Evolutionary conservation across 768 basidiomycete genomes (phyloP).

Genomic region (Psilocybe azurescens): DNA sequence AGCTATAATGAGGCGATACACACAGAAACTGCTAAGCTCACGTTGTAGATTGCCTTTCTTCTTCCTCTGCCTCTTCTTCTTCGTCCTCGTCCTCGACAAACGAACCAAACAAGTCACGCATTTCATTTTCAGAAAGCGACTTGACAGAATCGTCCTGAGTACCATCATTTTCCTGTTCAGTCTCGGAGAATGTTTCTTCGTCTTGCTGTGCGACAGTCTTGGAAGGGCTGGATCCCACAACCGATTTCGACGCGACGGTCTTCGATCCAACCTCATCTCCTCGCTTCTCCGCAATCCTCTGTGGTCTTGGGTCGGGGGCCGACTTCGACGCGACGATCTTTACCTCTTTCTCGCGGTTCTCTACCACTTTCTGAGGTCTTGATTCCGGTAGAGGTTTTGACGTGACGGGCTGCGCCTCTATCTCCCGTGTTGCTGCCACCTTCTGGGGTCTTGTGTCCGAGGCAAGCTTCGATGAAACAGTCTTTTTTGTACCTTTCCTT

Average conservation of each 20-base stretch:
- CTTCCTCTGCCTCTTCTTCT: conserved; percentile 15
- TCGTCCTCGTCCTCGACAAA: conserved; percentile 12
- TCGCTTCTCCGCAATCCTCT: not conserved
- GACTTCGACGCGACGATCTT: too few species aligned
- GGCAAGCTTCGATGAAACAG: too few species aligned
- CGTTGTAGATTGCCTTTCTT: not conserved
- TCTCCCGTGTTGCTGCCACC: too few species aligned
- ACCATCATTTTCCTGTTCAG: not conserved
- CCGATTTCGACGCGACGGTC: not conserved
- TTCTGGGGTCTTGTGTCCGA: too few species aligned
- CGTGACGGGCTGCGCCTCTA: too few species aligned
- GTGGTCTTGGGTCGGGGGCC: not conserved
- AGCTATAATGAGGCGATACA: not conserved
- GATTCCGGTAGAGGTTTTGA: too few species aligned
- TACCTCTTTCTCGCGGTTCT: not conserved
- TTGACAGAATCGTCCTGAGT: not conserved
- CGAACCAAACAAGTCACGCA: conserved; percentile 19
- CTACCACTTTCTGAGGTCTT: too few species aligned
- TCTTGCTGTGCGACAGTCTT: not conserved
- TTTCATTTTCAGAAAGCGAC: conserved; percentile 10
- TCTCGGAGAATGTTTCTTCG: not conserved
- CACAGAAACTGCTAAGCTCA: not conserved
- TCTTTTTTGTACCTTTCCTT: too few species aligned
- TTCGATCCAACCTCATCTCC: not conserved
- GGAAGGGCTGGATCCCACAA: not conserved